Conservation (phyloP, 441 rosid species). For the Eruca vesicaria region DNA sequence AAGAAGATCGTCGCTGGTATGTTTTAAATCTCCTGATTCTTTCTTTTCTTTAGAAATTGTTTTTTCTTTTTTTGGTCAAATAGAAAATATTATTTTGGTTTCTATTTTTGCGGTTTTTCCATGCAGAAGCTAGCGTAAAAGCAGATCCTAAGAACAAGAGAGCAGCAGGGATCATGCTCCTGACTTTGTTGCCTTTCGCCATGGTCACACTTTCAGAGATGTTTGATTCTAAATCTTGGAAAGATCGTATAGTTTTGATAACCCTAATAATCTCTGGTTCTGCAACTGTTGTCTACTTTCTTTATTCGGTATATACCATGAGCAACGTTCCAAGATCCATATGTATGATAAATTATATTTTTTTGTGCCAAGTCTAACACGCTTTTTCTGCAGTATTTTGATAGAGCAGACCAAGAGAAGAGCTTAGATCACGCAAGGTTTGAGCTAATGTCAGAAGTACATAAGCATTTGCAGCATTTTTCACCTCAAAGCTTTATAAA, state of each 20-base stretch:
- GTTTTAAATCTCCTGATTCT: background rate
- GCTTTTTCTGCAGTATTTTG: constrained; percentile 6
- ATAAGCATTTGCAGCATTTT: constrained; percentile 19
- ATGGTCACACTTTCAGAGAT: constrained; percentile 25
- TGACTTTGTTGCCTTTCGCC: constrained; percentile 24
- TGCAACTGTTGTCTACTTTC: constrained; percentile 27
- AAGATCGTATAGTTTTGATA: constrained; percentile 1
- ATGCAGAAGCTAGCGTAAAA: constrained; percentile 21
- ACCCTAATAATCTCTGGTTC: constrained; percentile 30
- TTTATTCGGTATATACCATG: constrained; percentile 27
- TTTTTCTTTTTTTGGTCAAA: too few species aligned
- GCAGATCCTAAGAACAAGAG: constrained; percentile 32
- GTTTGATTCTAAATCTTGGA: constrained; percentile 20
- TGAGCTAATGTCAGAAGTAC: constrained; percentile 36
- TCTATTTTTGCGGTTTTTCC: background rate
- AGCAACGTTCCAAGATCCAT: background rate
- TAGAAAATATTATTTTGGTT: background rate
- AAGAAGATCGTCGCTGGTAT: constrained; percentile 1
- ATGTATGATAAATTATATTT: background rate
- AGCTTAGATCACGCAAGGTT: constrained; percentile 29
- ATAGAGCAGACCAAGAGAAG: constrained; percentile 17
- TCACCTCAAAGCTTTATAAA: constrained; percentile 22
- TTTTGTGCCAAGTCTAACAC: background rate
- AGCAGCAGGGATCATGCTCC: constrained; percentile 32
- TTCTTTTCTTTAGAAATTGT: background rate